Conservation (phyloP, 2,329 filamentous ascomycete species). For the Sarocladium brachiariae region DNA sequence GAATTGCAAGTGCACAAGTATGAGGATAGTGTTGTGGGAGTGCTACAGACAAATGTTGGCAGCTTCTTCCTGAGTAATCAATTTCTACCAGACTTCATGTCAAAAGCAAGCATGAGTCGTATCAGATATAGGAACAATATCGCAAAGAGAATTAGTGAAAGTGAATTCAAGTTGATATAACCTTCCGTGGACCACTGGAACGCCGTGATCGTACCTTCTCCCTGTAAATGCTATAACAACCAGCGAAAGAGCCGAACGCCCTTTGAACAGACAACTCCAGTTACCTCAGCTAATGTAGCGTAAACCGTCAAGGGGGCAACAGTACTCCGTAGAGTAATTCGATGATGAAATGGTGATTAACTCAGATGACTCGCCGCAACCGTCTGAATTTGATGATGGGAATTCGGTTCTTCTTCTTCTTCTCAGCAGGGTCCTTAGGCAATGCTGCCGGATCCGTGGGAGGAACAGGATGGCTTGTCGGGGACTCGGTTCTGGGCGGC, state of each 20-base stretch:
- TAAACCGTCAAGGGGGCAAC: neutral
- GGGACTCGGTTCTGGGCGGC: neutral
- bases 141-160: neutral
- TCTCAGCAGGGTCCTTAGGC: neutral
- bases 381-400: conserved; percentile 7
- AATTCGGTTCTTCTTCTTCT: conserved; percentile 6
- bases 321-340: neutral
- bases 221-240: neutral
- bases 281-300: neutral
- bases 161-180: conserved; percentile 2
- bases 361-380: conserved; percentile 2
- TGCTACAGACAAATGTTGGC: no score
- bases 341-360: neutral
- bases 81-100: no score
- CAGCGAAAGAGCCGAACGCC: neutral
- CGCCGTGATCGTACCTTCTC: conserved; percentile 1
- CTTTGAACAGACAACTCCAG: neutral
- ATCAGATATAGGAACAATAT: no score
- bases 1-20: no score
- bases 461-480: neutral
- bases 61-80: no score
- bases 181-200: neutral
- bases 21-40: no score
- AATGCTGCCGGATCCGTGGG: neutral
- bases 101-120: no score